phyloP scores from a whole-genome alignment of 2,329 filamentous ascomycete species.

The Aspergillus tubingensis region DNA sequence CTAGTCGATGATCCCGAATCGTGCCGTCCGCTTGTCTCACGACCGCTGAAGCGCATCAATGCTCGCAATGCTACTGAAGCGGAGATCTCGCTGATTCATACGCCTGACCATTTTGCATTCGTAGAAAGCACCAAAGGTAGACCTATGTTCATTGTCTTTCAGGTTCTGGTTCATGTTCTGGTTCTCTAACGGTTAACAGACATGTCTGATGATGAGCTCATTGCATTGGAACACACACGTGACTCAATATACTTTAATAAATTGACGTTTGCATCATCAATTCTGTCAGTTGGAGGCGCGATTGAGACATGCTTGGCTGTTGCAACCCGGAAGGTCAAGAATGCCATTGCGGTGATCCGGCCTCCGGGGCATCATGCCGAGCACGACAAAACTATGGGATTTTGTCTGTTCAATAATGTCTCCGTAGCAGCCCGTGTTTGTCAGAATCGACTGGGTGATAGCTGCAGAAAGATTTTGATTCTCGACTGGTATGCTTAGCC shows the following conservation, averaged over 20 bases:
- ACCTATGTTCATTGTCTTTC: slow-evolving; percentile 15
- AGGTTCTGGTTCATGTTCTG: background rate
- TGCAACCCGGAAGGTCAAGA: slow-evolving; percentile 79
- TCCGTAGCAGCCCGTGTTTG: slow-evolving; percentile 88
- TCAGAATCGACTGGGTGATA: slow-evolving; percentile 75
- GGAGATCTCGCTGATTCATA: slow-evolving; percentile 81
- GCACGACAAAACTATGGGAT: slow-evolving; percentile 80
- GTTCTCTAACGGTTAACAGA: slow-evolving; percentile 38
- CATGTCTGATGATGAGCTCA: slow-evolving; percentile 62
- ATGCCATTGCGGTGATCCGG: slow-evolving; percentile 91
- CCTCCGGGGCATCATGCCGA: slow-evolving; percentile 96
- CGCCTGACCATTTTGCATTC: slow-evolving; percentile 74
- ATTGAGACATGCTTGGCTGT: slow-evolving; percentile 97
- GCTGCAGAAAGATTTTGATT: slow-evolving; percentile 85
- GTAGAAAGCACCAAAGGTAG: slow-evolving; percentile 61
- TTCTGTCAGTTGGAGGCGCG: slow-evolving; percentile 84
- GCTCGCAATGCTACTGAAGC: slow-evolving; percentile 74
- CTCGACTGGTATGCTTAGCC: slow-evolving; percentile 79
- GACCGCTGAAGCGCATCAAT: slow-evolving; percentile 67
- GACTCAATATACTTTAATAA: slow-evolving; percentile 83
- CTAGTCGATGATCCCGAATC: slow-evolving; percentile 67
- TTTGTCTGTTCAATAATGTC: slow-evolving; percentile 98
- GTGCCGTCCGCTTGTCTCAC: slow-evolving; percentile 51
- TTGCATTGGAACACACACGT: slow-evolving; percentile 66
- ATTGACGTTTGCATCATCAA: slow-evolving; percentile 76